These are phyloP conservation scores for Calocera cornea DNA, from an alignment of 768 basidiomycete species.

Conservation along the genomic window DNA sequence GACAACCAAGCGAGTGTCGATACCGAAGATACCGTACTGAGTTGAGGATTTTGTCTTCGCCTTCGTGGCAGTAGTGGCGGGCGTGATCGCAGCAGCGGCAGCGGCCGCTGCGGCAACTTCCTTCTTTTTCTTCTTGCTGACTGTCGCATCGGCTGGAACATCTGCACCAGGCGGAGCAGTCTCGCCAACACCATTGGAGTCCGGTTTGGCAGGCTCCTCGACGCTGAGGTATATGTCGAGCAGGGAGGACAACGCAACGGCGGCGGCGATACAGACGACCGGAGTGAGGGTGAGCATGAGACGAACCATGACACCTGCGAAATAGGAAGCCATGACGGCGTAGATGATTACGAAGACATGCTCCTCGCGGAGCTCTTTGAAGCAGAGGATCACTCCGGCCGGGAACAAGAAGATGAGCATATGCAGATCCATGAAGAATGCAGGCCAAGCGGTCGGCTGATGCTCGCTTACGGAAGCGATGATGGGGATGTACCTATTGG, in stretches of 20 bases:
- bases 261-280: constrained; percentile 86
- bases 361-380: constrained; percentile 87
- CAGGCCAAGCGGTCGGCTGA: constrained; percentile 98
- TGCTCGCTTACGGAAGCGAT: constrained; percentile 99
- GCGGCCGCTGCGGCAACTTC: constrained; percentile 12
- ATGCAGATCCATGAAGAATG: constrained; percentile 98
- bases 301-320: constrained; percentile 99
- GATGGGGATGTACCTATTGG: constrained; percentile 74
- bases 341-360: constrained; percentile 99
- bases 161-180: constrained; percentile 18
- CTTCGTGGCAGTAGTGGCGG: constrained; percentile 39
- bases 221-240: constrained; percentile 87
- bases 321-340: constrained; percentile 89
- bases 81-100: constrained; percentile 22
- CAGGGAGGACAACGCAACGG: constrained; percentile 76
- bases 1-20: constrained; percentile 69
- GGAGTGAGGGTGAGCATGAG: constrained; percentile 96
- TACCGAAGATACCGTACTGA: constrained; percentile 58
- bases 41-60: constrained; percentile 42
- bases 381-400: constrained; percentile 86
- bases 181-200: constrained; percentile 21
- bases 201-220: constrained; percentile 39
- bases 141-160: constrained; percentile 17
- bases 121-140: constrained; percentile 5
- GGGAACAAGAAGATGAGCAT: constrained; percentile 98